Evolutionary conservation across 495 filamentous ascomycete species (phyloP).

Genomic region (Xylaria acuta): DNA sequence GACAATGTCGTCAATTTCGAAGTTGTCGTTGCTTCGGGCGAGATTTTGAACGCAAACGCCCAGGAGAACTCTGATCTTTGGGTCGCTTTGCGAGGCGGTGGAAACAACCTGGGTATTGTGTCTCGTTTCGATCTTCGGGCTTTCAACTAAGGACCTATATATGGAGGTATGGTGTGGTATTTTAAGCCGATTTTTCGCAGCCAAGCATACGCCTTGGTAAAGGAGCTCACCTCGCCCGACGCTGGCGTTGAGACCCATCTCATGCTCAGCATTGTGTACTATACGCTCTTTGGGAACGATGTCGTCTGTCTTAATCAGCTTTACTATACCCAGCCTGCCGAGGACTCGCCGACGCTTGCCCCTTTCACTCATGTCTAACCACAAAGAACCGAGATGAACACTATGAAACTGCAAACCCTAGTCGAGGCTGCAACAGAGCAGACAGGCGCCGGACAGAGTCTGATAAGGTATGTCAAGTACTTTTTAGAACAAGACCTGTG

Average conservation of each 20-base stretch:
- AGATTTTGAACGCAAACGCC: conserved; percentile 48
- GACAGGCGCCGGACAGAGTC: not conserved
- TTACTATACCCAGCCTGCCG: conserved; percentile 28
- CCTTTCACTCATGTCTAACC: conserved; percentile 26
- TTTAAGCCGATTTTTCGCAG: not conserved
- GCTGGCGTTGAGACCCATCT: not conserved
- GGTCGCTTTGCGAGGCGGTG: conserved; percentile 60
- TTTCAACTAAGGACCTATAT: conserved; percentile 18
- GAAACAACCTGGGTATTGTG: conserved; percentile 58
- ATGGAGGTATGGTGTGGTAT: conserved; percentile 22
- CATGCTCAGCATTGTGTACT: not conserved
- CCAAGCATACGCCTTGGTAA: not conserved
- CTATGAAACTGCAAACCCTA: not conserved
- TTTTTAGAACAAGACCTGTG: too few species aligned
- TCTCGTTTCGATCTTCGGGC: conserved; percentile 48
- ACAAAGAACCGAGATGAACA: conserved; percentile 21
- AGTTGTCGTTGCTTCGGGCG: conserved; percentile 54
- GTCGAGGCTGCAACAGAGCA: not conserved
- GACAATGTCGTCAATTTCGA: conserved; percentile 49
- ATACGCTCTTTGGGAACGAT: not conserved
- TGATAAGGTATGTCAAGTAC: not conserved
- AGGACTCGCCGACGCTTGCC: conserved; percentile 26
- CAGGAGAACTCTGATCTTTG: conserved; percentile 55
- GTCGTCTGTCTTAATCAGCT: conserved; percentile 25
- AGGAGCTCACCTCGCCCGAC: not conserved